Percentiles rank a stretch among this genome's conserved stretches.
Evolutionary conservation across 768 basidiomycete genomes (phyloP).

Genomic region (Multifurca ochricompacta): DNA sequence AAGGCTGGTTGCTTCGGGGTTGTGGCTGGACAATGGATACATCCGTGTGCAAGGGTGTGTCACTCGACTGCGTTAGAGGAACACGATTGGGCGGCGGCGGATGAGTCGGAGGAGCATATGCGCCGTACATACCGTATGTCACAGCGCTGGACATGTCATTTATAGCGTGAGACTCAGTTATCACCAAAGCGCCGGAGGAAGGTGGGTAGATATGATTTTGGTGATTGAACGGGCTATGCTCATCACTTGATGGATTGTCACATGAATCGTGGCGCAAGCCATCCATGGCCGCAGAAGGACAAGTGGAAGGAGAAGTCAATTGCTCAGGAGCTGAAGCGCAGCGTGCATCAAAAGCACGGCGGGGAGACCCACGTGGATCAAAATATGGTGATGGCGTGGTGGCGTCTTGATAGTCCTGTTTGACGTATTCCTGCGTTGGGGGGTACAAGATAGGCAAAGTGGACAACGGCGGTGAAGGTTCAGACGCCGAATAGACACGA

Average conservation of each 20-base stretch:
- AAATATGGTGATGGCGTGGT: conserved; percentile 8
- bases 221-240: conserved; percentile 5
- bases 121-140: conserved; percentile 9
- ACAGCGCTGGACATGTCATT: conserved; percentile 6
- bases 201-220: conserved; percentile 11
- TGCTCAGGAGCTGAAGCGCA: not conserved
- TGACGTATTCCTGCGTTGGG: conserved; percentile 14
- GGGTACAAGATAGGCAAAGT: conserved; percentile 11
- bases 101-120: conserved; percentile 17
- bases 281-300: conserved; percentile 6
- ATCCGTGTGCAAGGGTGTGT: conserved; percentile 1
- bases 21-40: conserved; percentile 9
- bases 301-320: not conserved
- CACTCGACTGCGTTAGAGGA: conserved; percentile 1
- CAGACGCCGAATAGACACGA: conserved; percentile 6
- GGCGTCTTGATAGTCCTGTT: conserved; percentile 11
- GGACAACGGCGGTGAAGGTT: conserved; percentile 11
- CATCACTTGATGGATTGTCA: conserved; percentile 12
- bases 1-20: not conserved
- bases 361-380: conserved; percentile 18
- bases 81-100: conserved; percentile 18
- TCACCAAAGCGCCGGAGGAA: conserved; percentile 11
- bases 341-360: conserved; percentile 1
- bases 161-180: conserved; percentile 13
- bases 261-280: conserved; percentile 10